Conservation (phyloP, 2,329 filamentous ascomycete genomes). For the Colletotrichum salicis region DNA sequence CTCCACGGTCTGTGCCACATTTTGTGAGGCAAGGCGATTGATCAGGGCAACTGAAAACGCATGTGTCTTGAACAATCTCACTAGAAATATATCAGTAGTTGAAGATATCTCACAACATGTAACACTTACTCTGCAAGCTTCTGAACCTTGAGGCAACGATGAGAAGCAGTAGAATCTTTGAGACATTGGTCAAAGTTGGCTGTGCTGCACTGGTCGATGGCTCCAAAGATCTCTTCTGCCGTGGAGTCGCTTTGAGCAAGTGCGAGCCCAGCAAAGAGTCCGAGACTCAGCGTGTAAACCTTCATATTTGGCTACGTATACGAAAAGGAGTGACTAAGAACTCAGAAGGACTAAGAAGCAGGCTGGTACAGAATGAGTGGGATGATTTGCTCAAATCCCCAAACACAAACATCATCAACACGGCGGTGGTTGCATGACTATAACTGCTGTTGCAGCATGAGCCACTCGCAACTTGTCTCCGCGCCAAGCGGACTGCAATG, state of each 20-base stretch:
- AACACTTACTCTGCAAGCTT: neutral
- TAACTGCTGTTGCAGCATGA: neutral
- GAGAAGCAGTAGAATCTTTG: neutral
- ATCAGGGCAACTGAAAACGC: neutral
- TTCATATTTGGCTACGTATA: neutral
- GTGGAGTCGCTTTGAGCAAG: neutral
- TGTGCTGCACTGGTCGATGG: neutral
- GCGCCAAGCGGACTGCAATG: neutral
- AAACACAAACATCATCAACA: neutral
- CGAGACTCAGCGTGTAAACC: neutral
- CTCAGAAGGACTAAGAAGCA: neutral
- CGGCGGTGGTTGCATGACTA: neutral
- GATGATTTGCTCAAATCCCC: neutral
- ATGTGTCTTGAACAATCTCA: neutral
- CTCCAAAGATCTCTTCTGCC: neutral
- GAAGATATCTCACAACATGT: no score
- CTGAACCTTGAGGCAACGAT: neutral
- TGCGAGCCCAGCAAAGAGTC: neutral
- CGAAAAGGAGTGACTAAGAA: neutral
- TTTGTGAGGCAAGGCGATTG: neutral
- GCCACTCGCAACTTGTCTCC: neutral
- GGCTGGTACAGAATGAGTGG: neutral
- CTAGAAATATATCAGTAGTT: neutral
- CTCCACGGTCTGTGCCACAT: neutral
- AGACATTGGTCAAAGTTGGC: neutral